Conservation (phyloP, 352 stramenopile species). For the Phytopythium sindhum region DNA sequence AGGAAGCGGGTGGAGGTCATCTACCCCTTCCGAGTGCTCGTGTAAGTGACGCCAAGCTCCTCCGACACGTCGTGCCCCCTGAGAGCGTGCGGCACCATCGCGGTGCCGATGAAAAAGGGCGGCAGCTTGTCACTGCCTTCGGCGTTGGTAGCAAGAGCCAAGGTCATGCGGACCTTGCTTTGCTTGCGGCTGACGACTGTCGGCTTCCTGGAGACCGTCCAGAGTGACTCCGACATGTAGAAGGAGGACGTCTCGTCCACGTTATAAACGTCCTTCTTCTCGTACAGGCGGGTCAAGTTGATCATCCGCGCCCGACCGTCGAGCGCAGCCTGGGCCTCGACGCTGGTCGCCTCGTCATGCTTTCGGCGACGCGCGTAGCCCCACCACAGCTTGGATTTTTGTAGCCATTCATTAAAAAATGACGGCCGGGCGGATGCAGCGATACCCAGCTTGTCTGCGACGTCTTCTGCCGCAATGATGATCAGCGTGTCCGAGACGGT, state of each 20-base stretch:
- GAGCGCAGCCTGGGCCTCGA: not conserved
- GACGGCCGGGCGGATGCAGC: not conserved
- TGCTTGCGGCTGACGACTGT: not conserved
- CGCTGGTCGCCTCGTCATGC: slow-evolving; percentile 8
- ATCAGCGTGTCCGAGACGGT: not conserved
- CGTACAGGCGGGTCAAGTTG: too few species aligned
- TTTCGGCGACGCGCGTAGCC: slow-evolving; percentile 1
- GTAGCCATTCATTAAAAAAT: not conserved
- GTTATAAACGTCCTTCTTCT: too few species aligned
- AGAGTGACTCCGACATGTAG: not conserved
- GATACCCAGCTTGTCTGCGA: not conserved
- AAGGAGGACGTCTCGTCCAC: too few species aligned
- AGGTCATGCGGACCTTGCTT: too few species aligned
- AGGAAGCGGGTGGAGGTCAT: slow-evolving; percentile 2
- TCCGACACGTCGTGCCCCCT: not conserved
- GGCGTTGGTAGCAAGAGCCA: too few species aligned
- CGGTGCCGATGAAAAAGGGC: slow-evolving; percentile 2
- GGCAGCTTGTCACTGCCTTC: not conserved
- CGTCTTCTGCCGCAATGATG: too few species aligned
- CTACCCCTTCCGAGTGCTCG: too few species aligned
- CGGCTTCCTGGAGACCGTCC: not conserved
- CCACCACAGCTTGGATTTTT: not conserved
- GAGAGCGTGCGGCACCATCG: not conserved
- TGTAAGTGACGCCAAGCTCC: too few species aligned
- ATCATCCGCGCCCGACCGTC: too few species aligned